Evolutionary conservation across 129 eudicot genomes (phyloP).

Genomic region (Artemisia annua): DNA sequence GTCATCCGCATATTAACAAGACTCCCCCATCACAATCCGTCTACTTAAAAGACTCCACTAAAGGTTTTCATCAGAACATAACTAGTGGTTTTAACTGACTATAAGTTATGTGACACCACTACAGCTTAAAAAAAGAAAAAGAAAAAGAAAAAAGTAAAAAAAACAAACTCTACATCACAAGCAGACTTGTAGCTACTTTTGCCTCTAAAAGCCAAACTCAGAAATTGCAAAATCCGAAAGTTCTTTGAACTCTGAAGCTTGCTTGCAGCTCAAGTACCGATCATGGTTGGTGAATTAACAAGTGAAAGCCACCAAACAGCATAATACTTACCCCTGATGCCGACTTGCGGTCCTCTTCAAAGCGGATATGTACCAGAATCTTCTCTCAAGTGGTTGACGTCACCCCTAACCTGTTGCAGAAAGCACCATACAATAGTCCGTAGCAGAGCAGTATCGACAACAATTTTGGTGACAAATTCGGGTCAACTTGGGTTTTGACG

Average conservation of each 20-base stretch:
- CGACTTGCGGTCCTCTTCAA: background rate
- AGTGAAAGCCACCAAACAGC: constrained; percentile 54
- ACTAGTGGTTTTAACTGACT: constrained; percentile 1
- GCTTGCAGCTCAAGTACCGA: constrained; percentile 28
- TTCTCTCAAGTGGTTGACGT: constrained; percentile 51
- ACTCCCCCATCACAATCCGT: background rate
- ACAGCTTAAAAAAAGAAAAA: background rate
- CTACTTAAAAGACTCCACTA: background rate
- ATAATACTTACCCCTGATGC: constrained; percentile 48
- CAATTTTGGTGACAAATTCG: background rate
- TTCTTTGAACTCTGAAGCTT: constrained; percentile 21
- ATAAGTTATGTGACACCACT: constrained; percentile 10
- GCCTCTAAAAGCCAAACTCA: background rate
- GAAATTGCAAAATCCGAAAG: constrained; percentile 10
- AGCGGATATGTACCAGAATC: constrained; percentile 6
- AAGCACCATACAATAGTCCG: constrained; percentile 17
- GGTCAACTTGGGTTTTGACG: background rate
- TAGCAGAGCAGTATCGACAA: constrained; percentile 20
- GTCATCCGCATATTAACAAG: too few relatives aligned
- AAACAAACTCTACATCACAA: constrained; percentile 12
- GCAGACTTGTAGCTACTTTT: background rate
- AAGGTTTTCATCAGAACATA: constrained; percentile 1
- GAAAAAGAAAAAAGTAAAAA: background rate
- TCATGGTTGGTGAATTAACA: constrained; percentile 41
- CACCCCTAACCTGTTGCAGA: constrained; percentile 53